A percentile compares a stretch with the other conserved stretches of the same genome.
Conservation (phyloP, 495 filamentous ascomycete genomes). For the Aspergillus haitiensis region DNA sequence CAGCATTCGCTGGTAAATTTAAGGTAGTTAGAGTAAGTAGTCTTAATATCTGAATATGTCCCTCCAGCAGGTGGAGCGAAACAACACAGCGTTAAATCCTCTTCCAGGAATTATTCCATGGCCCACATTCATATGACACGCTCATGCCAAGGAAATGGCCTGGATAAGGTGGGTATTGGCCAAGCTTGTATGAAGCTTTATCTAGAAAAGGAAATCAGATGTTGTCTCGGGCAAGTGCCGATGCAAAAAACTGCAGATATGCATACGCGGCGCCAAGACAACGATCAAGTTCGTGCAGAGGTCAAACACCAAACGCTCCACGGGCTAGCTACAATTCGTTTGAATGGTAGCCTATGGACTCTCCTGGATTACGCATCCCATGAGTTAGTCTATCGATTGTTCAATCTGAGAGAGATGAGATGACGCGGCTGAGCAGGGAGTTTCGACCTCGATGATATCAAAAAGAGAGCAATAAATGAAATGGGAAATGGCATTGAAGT, state of each 20-base stretch:
- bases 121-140: not conserved
- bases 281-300: not conserved
- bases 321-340: not conserved
- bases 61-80: no score
- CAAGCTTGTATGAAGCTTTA: conserved; percentile 16
- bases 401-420: not conserved
- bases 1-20: not conserved
- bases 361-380: conserved; percentile 6
- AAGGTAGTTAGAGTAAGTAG: not conserved
- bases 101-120: not conserved
- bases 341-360: conserved; percentile 1
- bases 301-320: not conserved
- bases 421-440: conserved; percentile 17
- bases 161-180: not conserved
- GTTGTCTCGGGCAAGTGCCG: not conserved
- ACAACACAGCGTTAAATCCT: not conserved
- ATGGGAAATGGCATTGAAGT: not conserved
- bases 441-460: not conserved
- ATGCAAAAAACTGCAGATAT: not conserved
- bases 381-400: not conserved
- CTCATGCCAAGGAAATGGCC: not conserved
- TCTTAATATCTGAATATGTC: no score
- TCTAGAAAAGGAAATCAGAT: not conserved
- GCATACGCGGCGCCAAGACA: conserved; percentile 29
- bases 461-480: not conserved